Evolutionary conservation across 345 rosid genomes (phyloP), one percentile per base, ranked within the genome.

Genomic region (Murraya paniculata): DNA sequence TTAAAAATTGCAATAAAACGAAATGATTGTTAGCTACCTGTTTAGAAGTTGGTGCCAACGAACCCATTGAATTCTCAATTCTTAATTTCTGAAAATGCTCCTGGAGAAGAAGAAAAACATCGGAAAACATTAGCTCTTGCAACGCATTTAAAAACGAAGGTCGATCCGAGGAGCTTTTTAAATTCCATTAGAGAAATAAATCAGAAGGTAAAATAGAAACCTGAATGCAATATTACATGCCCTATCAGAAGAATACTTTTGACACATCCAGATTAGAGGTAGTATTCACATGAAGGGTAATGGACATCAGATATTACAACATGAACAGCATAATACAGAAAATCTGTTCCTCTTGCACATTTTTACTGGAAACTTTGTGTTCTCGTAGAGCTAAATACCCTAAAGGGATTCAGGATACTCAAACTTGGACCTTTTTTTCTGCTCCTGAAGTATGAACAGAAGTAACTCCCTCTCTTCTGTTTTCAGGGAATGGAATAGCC

Each of bases 81-180:
- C 92, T 87, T 71, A 90, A 82, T 79, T 92, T 95, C 83, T 87
- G 94, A 84, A 93, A 93, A 79, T 92, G 92, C 79, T 95, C 99
- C 99, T 93, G 86, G 60, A 80, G 81, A 53, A 30, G 25, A 66
- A 71, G 7, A 53, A 48, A 21, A n/a, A 19, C 7, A 77, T 67
- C 59, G 41, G 50, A 39, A 36, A 30, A 13, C 25, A 36, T 11
- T 38, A 45, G 73, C 22, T 9, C 19, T 55, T 33, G 55, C 31
- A 21, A 4, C 21, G 6, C 25, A 33, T 31, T 55, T 53, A 53
- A 71, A 31, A 7, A 9, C 10, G 4, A 28, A 50, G 24, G 59
- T 48, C 14, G 6, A 19, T 18, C 21, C 0, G 57, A 5, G 57
- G 57, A 45, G 5, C 24, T 8, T 67, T 24, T 36, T 38, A n/a